Percentiles rank a stretch among this genome's conserved stretches.
Conservation (phyloP, 148 eudicot genomes). For the Polygonum aviculare region DNA sequence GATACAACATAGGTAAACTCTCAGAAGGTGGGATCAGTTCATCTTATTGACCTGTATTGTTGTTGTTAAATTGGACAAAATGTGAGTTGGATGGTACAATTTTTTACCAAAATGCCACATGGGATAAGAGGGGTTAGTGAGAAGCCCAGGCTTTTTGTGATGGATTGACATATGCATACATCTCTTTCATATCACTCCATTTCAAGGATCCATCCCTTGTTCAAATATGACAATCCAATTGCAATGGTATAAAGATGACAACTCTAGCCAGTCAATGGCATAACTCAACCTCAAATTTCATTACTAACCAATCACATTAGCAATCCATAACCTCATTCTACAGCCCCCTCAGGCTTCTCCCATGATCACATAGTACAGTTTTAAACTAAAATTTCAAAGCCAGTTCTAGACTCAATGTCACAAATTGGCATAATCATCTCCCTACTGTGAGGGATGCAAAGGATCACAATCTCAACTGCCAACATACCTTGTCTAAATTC, state of each 20-base stretch:
- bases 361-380: background rate
- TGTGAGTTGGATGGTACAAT: no score
- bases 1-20: background rate
- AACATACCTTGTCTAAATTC: slow-evolving; percentile 61
- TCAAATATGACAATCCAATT: background rate
- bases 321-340: background rate
- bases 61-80: no score
- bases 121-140: no score
- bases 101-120: no score
- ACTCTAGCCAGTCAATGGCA: background rate
- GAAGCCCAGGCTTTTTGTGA: background rate
- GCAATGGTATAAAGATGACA: background rate
- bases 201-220: background rate
- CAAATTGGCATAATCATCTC: background rate
- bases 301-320: background rate
- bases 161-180: background rate
- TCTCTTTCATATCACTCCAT: no score
- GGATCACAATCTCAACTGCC: background rate
- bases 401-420: background rate
- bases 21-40: background rate
- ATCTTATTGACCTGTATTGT: background rate
- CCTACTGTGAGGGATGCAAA: background rate
- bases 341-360: background rate
- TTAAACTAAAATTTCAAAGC: background rate
- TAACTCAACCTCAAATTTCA: background rate